Conservation (phyloP, 1,284 basidiomycete species). For the Ceratobasidium sp. region DNA sequence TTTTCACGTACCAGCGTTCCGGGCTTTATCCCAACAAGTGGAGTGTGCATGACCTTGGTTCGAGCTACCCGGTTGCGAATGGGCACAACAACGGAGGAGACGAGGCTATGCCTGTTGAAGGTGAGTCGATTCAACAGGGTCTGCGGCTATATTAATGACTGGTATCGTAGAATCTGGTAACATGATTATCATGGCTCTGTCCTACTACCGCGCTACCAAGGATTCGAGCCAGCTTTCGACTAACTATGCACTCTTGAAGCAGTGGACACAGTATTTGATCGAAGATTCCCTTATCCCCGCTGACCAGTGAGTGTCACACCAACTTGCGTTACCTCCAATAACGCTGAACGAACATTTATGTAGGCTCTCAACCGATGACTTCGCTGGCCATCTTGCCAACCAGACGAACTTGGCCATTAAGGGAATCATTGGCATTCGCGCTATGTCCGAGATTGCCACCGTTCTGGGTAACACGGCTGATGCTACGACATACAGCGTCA, state of each 20-base stretch:
- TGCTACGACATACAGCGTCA: slow-evolving; percentile 71
- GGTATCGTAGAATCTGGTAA: slow-evolving; percentile 69
- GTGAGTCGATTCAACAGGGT: slow-evolving; percentile 54
- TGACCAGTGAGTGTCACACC: slow-evolving; percentile 52
- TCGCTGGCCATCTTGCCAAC: slow-evolving; percentile 76
- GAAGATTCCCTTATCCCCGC: slow-evolving; percentile 68
- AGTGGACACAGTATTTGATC: slow-evolving; percentile 80
- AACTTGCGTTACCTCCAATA: no score
- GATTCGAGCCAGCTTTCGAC: slow-evolving; percentile 68
- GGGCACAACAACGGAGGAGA: slow-evolving; percentile 72
- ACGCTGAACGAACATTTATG: no score
- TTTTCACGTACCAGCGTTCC: slow-evolving; percentile 74
- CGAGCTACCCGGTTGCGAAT: slow-evolving; percentile 60
- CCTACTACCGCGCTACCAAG: slow-evolving; percentile 72
- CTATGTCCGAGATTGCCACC: slow-evolving; percentile 70
- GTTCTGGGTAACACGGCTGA: slow-evolving; percentile 65
- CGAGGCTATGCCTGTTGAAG: slow-evolving; percentile 73
- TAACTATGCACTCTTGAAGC: slow-evolving; percentile 70
- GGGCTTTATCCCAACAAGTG: slow-evolving; percentile 76
- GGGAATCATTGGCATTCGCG: slow-evolving; percentile 59
- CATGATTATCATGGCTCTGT: slow-evolving; percentile 80
- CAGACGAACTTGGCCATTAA: slow-evolving; percentile 85
- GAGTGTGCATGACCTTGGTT: slow-evolving; percentile 73
- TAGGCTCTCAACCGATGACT: slow-evolving; percentile 75
- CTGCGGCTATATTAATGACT: slow-evolving; percentile 31